phyloP scores from a whole-genome alignment of 2,329 filamentous ascomycete species.

The Sporothrix sp. region DNA sequence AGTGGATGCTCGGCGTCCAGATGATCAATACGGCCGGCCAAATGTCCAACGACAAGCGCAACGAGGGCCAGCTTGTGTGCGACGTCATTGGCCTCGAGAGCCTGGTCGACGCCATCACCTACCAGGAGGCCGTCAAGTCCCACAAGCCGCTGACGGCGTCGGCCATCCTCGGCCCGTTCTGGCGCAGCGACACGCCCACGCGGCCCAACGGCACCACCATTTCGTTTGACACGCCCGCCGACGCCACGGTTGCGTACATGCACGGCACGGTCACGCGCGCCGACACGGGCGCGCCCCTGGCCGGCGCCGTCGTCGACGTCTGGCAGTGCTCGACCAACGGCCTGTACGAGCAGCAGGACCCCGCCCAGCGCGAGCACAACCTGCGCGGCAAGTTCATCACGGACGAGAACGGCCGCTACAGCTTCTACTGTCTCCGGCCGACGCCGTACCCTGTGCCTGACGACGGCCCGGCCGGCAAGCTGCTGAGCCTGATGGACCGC shows the following conservation, averaged over 20 bases:
- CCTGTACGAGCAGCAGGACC: slow-evolving; percentile 63
- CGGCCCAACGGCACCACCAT: slow-evolving; percentile 49
- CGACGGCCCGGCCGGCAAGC: slow-evolving; percentile 22
- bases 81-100: slow-evolving; percentile 54
- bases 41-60: slow-evolving; percentile 46
- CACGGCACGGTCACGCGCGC: slow-evolving; percentile 35
- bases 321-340: slow-evolving; percentile 56
- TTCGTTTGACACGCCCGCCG: slow-evolving; percentile 29
- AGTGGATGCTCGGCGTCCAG: slow-evolving; percentile 56
- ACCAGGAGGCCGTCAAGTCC: slow-evolving; percentile 36
- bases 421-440: slow-evolving; percentile 51
- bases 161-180: slow-evolving; percentile 60
- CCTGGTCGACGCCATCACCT: slow-evolving; percentile 55
- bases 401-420: slow-evolving; percentile 51
- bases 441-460: slow-evolving; percentile 39
- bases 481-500: slow-evolving; percentile 27
- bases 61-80: slow-evolving; percentile 54
- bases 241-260: slow-evolving; percentile 41
- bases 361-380: slow-evolving; percentile 15
- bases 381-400: slow-evolving; percentile 18
- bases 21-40: slow-evolving; percentile 52
- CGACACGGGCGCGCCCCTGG: slow-evolving; percentile 42
- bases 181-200: slow-evolving; percentile 49
- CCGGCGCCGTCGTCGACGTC: slow-evolving; percentile 47
- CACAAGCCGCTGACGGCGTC: slow-evolving; percentile 35